These are phyloP conservation scores for Rossbeevera mucosa DNA, from an alignment of 768 basidiomycete species.

Conservation along the genomic window DNA sequence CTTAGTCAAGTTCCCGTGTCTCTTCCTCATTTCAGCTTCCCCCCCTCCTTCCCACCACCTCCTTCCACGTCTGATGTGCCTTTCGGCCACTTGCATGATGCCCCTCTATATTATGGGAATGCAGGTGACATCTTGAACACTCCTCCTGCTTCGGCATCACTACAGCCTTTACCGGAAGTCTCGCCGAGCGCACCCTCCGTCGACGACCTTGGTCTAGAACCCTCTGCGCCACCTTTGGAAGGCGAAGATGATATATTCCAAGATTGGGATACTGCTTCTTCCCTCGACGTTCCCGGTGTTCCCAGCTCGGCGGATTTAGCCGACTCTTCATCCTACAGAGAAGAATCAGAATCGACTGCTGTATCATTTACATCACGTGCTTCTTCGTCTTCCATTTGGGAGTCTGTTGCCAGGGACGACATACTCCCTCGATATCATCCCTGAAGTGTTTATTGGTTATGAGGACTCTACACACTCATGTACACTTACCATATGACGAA, in stretches of 20 bases:
- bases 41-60: conserved; percentile 25
- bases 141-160: conserved; percentile 37
- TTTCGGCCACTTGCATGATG: conserved; percentile 31
- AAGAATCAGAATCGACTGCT: conserved; percentile 4
- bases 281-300: conserved; percentile 2
- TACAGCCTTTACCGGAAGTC: conserved; percentile 44
- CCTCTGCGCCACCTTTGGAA: conserved; percentile 45
- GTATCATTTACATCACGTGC: background rate
- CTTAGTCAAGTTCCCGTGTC: conserved; percentile 7
- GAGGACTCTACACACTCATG: conserved; percentile 12
- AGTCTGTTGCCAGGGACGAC: conserved; percentile 9
- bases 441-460: conserved; percentile 11
- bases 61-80: conserved; percentile 42
- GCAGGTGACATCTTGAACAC: conserved; percentile 30
- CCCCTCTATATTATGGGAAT: conserved; percentile 35
- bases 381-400: conserved; percentile 5
- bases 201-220: conserved; percentile 29
- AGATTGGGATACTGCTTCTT: conserved; percentile 19
- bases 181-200: conserved; percentile 33
- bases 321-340: background rate
- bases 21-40: conserved; percentile 5
- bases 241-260: conserved; percentile 18
- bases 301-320: conserved; percentile 1
- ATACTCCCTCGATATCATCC: conserved; percentile 29
- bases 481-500: conserved; percentile 24